Percentiles rank a stretch among this genome's conserved stretches.
phyloP scores from a whole-genome alignment of 1,284 basidiomycete genomes.

The Heliocybe sulcata region DNA sequence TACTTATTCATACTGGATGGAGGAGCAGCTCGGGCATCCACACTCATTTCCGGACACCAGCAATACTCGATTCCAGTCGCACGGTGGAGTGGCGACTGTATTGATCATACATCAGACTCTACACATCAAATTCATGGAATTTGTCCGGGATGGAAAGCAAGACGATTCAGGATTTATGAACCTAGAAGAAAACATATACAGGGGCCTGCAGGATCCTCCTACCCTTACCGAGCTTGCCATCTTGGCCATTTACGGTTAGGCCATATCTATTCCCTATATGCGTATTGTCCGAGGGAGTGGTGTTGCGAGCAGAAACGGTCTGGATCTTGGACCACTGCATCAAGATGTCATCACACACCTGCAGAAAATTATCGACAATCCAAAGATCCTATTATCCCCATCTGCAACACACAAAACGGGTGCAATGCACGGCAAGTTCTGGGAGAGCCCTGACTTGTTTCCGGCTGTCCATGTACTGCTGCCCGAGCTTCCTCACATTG shows the following conservation, averaged over 20 bases:
- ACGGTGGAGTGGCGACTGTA: constrained; percentile 6
- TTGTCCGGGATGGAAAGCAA: constrained; percentile 6
- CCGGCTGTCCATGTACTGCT: constrained; percentile 4
- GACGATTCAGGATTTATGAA: neutral
- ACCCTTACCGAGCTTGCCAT: constrained; percentile 29
- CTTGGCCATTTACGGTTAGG: constrained; percentile 20
- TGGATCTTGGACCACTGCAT: constrained; percentile 12
- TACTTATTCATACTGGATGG: constrained; percentile 5
- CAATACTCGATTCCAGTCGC: constrained; percentile 10
- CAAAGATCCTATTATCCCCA: constrained; percentile 11
- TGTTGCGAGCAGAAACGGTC: constrained; percentile 6
- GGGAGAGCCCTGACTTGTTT: constrained; percentile 13
- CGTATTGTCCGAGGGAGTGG: constrained; percentile 5
- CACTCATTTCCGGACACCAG: constrained; percentile 9
- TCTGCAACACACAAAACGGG: constrained; percentile 8
- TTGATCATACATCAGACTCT: constrained; percentile 2
- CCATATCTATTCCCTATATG: constrained; percentile 15
- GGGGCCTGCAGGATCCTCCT: constrained; percentile 21
- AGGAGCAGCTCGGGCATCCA: constrained; percentile 9
- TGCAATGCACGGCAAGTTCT: constrained; percentile 15
- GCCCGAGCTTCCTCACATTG: constrained; percentile 7
- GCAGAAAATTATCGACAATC: constrained; percentile 12
- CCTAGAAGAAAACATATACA: constrained; percentile 11
- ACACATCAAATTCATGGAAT: constrained; percentile 15
- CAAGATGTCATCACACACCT: constrained; percentile 8